Conservation (phyloP, 169 alveolate species). For the Plasmodium gonderi region DNA sequence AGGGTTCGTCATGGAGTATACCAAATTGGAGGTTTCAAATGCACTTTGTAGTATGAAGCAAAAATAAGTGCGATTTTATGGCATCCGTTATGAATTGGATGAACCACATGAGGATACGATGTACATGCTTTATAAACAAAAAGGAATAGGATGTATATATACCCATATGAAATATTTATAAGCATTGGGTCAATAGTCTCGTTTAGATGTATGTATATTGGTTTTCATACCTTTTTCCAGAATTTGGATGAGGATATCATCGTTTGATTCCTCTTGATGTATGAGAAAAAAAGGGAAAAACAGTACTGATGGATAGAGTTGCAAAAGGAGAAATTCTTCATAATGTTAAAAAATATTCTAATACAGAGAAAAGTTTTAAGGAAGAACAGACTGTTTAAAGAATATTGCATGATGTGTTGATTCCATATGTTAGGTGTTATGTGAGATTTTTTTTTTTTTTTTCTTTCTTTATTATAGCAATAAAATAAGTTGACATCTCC, state of each 20-base stretch:
- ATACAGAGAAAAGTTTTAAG: conserved; percentile 62
- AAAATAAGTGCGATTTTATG: background rate
- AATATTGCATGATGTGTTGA: too few relatives aligned
- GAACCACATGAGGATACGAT: too few relatives aligned
- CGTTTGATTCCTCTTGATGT: conserved; percentile 1
- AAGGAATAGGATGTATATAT: too few relatives aligned
- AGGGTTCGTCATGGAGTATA: background rate
- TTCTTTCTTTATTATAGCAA: background rate
- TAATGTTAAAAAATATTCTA: conserved; percentile 37
- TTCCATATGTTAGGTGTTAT: too few relatives aligned
- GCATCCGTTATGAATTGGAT: background rate
- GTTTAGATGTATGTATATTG: background rate
- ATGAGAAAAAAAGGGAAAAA: conserved; percentile 34
- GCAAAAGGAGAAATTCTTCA: conserved; percentile 47
- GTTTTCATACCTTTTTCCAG: conserved; percentile 63
- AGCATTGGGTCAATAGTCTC: background rate
- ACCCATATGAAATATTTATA: too few relatives aligned
- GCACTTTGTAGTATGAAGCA: background rate
- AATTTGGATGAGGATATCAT: conserved; percentile 12
- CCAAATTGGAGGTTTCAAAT: too few relatives aligned
- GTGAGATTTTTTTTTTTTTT: too few relatives aligned
- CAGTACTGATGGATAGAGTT: conserved; percentile 44
- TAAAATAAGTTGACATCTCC: conserved; percentile 61
- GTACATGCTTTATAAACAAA: too few relatives aligned
- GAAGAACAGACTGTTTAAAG: conserved; percentile 26